Base-by-base conservation (phyloP, 371 early-diverging fungal species). In the Actinomortierella ambigua region DNA sequence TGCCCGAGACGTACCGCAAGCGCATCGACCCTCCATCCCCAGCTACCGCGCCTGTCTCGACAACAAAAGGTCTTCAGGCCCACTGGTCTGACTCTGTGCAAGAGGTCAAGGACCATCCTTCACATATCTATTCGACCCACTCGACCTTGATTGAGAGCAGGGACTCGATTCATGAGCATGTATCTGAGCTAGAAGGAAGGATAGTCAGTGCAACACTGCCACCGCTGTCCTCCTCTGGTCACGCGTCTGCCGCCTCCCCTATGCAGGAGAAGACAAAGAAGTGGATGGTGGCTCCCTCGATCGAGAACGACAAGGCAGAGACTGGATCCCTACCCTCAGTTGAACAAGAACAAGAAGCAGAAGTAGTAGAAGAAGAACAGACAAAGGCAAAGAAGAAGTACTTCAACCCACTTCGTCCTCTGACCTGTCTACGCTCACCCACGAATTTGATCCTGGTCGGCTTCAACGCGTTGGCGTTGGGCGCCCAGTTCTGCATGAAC, bases 1-100 rank as follows among this genome's bases (percentile, higher is more conserved):
- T 87, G 14, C 89, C 88, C 6, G 90, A 90, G 54, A 90, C 88
- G 0, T 77, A 85, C 20, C 80, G 71, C 22, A 57, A 65, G 5
- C 53, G 50, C 22, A 70, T 70, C 29, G 65, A 65, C 26, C 55
- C 7, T 34, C 34, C 4, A 4, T 34, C 34, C n/a, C n/a, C n/a
- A n/a, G n/a, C n/a, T n/a, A n/a, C n/a, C n/a, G n/a, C n/a, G n/a
- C n/a, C n/a, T n/a, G n/a, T n/a, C n/a, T n/a, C n/a, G n/a, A n/a
- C n/a, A n/a, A n/a, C n/a, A n/a, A n/a, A n/a, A n/a, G n/a, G n/a
- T n/a, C 34, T 34, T 34, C 11, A 4, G 4, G 34, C 34, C 11
- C 34, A 4, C 11, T 34, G 7, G 34, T 34, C 34, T 34, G 34
- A 34, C 7, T 6, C 34, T 11, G 11, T 34, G 34, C 34, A 34